Evolutionary conservation across 1,284 basidiomycete species (phyloP), one percentile per base, ranked within the genome.

Genomic region (Takashimella koratensis): DNA sequence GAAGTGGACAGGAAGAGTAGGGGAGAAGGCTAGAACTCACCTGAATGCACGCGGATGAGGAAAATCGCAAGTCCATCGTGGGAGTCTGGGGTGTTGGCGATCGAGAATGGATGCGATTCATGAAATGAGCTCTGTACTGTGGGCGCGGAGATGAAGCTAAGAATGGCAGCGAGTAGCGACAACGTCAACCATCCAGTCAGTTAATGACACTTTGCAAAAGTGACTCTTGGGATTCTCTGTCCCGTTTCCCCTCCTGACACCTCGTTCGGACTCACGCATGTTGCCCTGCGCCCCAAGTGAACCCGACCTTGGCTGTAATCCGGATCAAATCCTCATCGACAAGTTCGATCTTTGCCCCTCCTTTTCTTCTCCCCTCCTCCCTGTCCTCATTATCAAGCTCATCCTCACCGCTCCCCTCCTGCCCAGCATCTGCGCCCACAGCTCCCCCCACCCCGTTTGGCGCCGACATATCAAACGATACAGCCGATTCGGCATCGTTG

Each of bases 241-340:
- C n/a, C n/a, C n/a, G n/a, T n/a, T n/a, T n/a, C n/a, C n/a, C n/a
- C n/a, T n/a, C n/a, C n/a, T n/a, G n/a, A n/a, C n/a, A n/a, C n/a
- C n/a, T n/a, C n/a, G n/a, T n/a, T n/a, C n/a, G n/a, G 0, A 59
- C 69, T 62, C 43, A 74, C 73, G 64, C 68, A 58, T 77, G 80
- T 64, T 86, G 85, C 1, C 84, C 84, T 0, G 84, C 79, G 5
- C 65, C 68, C 84, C 84, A 87, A 21, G 60, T 64, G 51, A 80
- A 75, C 1, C 51, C 53, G 16, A 79, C 75, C 30, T 65, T 63
- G 21, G 84, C 59, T 6, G 79, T 80, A 10, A 85, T 63, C 42
- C 81, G 79, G 39, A 86, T 71, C 45, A 82, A 79, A 58, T 82
- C 76, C 2, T 77, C 73, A 1, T 80, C 79, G 16, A 84, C 23